Conservation (phyloP, 1,284 basidiomycete genomes). For the Tilletia setariae region DNA sequence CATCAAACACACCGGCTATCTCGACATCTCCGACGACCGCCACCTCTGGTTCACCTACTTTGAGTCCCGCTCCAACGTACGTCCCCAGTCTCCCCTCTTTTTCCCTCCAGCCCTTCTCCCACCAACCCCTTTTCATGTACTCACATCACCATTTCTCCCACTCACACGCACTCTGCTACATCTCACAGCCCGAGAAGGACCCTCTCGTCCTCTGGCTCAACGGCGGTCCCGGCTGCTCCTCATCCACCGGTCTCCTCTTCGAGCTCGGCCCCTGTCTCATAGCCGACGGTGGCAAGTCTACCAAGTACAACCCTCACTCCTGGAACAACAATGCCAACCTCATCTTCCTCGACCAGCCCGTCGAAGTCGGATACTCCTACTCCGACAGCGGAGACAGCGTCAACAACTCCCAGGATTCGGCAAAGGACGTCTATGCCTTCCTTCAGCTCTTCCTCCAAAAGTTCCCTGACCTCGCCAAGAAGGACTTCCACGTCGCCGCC, state of each 20-base stretch:
- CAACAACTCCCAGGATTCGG: conserved; percentile 69
- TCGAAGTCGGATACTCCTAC: conserved; percentile 82
- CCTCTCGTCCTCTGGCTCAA: conserved; percentile 86
- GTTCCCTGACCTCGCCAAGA: conserved; percentile 49
- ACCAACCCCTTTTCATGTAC: too few relatives aligned
- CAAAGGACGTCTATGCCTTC: conserved; percentile 84
- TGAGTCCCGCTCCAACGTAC: conserved; percentile 66
- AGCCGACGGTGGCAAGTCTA: conserved; percentile 66
- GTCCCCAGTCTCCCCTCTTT: background rate
- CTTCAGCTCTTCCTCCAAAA: conserved; percentile 74
- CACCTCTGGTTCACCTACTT: conserved; percentile 89
- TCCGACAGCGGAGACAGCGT: conserved; percentile 67
- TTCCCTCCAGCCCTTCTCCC: too few relatives aligned
- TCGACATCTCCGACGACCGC: conserved; percentile 79
- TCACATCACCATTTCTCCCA: too few relatives aligned
- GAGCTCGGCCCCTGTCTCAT: conserved; percentile 84
- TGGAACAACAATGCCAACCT: conserved; percentile 69
- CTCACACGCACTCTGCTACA: too few relatives aligned
- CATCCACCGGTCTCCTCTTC: conserved; percentile 63
- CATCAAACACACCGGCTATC: conserved; percentile 76
- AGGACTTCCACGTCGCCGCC: conserved; percentile 56
- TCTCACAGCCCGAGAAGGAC: conserved; percentile 65
- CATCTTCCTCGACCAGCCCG: conserved; percentile 73
- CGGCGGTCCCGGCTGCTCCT: conserved; percentile 66
- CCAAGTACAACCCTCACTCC: conserved; percentile 69